phyloP scores from a whole-genome alignment of 768 basidiomycete species.

The Amanita molliuscula region DNA sequence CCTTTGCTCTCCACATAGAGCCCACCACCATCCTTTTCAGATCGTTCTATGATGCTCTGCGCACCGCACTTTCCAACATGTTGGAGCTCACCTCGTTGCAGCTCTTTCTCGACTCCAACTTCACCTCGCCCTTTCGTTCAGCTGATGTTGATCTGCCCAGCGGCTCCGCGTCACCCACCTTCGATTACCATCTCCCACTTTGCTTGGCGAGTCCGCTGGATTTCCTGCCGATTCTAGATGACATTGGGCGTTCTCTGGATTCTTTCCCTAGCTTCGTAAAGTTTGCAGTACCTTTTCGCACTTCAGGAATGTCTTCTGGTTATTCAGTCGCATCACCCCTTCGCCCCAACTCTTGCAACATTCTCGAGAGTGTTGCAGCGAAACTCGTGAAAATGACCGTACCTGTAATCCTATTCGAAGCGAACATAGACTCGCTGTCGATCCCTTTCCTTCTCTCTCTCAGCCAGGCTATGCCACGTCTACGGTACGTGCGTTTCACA shows the following conservation, averaged over 20 bases:
- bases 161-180: constrained; percentile 50
- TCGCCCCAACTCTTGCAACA: constrained; percentile 49
- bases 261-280: constrained; percentile 39
- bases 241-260: constrained; percentile 22
- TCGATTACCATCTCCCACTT: constrained; percentile 45
- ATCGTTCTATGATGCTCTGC: constrained; percentile 38
- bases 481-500: constrained; percentile 60
- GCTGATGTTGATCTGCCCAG: constrained; percentile 29
- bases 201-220: constrained; percentile 57
- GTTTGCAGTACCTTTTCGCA: constrained; percentile 51
- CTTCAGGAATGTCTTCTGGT: constrained; percentile 51
- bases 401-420: constrained; percentile 44
- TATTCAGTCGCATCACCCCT: constrained; percentile 51
- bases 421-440: constrained; percentile 48
- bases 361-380: constrained; percentile 45
- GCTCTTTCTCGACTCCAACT: constrained; percentile 38
- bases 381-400: constrained; percentile 39
- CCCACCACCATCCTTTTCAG: constrained; percentile 28
- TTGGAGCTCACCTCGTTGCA: constrained; percentile 46
- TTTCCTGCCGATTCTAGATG: constrained; percentile 30
- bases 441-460: constrained; percentile 48
- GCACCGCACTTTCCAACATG: constrained; percentile 50
- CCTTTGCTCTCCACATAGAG: constrained; percentile 46
- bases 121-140: constrained; percentile 44
- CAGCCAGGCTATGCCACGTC: constrained; percentile 43